Percentiles rank a stretch among this genome's conserved stretches.
These are phyloP conservation scores for Pluteus cervinus DNA, from an alignment of 768 basidiomycete species.

Conservation along the genomic window DNA sequence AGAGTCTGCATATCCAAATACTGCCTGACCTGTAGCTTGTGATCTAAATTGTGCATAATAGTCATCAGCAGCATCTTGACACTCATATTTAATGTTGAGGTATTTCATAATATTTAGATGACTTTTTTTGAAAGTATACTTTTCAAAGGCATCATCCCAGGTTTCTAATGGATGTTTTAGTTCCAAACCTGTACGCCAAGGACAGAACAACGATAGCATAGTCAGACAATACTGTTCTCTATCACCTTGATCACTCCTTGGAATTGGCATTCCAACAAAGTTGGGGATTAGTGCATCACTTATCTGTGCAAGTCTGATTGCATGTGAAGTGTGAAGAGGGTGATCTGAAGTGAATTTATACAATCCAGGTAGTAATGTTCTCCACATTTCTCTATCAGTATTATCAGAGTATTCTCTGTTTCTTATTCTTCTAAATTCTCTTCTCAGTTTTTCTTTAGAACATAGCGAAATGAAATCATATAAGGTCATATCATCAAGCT, in stretches of 20 bases:
- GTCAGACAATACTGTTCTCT: slow-evolving; percentile 21
- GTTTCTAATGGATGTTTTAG: slow-evolving; percentile 11
- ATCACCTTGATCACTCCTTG: slow-evolving; percentile 18
- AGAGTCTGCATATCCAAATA: slow-evolving; percentile 3
- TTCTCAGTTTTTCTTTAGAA: slow-evolving; percentile 6
- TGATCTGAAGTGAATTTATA: slow-evolving; percentile 17
- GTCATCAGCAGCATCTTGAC: slow-evolving; percentile 13
- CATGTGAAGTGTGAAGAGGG: neutral
- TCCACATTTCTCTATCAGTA: neutral
- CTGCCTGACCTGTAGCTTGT: neutral
- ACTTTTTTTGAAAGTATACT: slow-evolving; percentile 10
- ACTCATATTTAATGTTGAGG: slow-evolving; percentile 7
- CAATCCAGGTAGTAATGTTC: slow-evolving; percentile 18
- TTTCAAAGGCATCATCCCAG: slow-evolving; percentile 17
- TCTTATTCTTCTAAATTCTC: slow-evolving; percentile 3
- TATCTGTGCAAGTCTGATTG: neutral
- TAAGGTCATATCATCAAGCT: slow-evolving; percentile 15
- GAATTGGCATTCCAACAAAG: slow-evolving; percentile 14
- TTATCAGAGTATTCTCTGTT: neutral
- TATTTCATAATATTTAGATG: slow-evolving; percentile 12
- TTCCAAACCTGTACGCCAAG: slow-evolving; percentile 23
- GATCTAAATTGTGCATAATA: slow-evolving; percentile 12
- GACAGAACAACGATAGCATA: slow-evolving; percentile 35
- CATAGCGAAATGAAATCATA: slow-evolving; percentile 21
- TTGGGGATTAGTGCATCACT: slow-evolving; percentile 19